Evolutionary conservation across 805 yeast genomes (phyloP).

Genomic region (Lipomyces spencermartinsiae): DNA sequence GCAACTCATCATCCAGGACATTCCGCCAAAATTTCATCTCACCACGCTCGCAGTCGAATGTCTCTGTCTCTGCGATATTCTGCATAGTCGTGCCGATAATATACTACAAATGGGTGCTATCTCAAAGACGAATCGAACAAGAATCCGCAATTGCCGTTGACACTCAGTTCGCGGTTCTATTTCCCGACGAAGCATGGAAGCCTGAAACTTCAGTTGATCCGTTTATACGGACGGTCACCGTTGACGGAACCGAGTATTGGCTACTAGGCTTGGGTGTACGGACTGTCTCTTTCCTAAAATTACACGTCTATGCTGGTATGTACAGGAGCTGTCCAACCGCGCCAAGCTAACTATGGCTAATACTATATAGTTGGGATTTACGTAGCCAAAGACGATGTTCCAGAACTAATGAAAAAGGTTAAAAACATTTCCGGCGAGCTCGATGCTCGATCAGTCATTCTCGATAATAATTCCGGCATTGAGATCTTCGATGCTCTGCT

Average conservation of each 20-base stretch:
- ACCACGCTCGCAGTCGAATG: not conserved
- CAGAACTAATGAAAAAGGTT: slow-evolving; percentile 54
- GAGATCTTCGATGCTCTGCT: slow-evolving; percentile 63
- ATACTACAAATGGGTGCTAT: not conserved
- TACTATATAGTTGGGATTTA: slow-evolving; percentile 70
- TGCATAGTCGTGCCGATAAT: not conserved
- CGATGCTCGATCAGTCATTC: slow-evolving; percentile 3
- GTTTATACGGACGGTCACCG: slow-evolving; percentile 43
- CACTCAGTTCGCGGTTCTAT: slow-evolving; percentile 16
- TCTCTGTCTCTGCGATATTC: not conserved
- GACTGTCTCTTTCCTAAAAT: slow-evolving; percentile 77
- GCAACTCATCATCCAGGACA: not conserved
- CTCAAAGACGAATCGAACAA: not conserved
- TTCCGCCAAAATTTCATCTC: not conserved
- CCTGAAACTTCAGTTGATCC: slow-evolving; percentile 42
- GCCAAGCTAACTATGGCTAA: not conserved
- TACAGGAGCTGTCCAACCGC: not conserved
- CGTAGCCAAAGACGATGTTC: slow-evolving; percentile 63
- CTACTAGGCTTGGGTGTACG: slow-evolving; percentile 83
- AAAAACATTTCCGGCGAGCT: slow-evolving; percentile 19
- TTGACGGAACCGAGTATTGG: slow-evolving; percentile 50
- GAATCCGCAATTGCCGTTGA: slow-evolving; percentile 3
- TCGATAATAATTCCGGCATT: slow-evolving; percentile 59
- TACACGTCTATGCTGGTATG: slow-evolving; percentile 76
- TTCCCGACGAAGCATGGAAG: slow-evolving; percentile 28